Evolutionary conservation across 116 monocot species (phyloP).

Genomic region (Posidonia oceanica): DNA sequence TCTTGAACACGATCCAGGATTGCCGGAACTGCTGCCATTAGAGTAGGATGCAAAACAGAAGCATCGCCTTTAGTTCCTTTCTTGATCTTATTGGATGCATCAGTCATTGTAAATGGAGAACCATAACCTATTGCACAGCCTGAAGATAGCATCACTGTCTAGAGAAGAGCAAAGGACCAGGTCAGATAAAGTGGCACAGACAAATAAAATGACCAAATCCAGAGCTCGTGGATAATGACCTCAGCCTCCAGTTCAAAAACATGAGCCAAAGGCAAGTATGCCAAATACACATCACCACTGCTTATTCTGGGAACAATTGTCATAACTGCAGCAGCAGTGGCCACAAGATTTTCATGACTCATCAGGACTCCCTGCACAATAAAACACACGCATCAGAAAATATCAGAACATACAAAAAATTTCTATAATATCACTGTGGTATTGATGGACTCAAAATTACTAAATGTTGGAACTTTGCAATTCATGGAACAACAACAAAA

Average conservation of each 20-base stretch:
- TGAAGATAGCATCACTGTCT: conserved; percentile 34
- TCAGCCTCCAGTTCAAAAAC: conserved; percentile 57
- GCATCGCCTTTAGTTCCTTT: conserved; percentile 63
- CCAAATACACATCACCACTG: conserved; percentile 32
- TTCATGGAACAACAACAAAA: no score
- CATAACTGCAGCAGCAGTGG: conserved; percentile 35
- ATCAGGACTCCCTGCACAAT: conserved; percentile 48
- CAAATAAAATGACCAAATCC: background rate
- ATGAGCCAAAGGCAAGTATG: conserved; percentile 61
- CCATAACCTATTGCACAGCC: conserved; percentile 54
- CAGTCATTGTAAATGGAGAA: conserved; percentile 46
- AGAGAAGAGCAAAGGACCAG: background rate
- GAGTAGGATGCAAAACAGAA: conserved; percentile 39
- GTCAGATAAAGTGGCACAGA: background rate
- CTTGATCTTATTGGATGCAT: conserved; percentile 59
- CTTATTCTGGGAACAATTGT: conserved; percentile 30
- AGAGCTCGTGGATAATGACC: conserved; percentile 10
- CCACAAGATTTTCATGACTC: conserved; percentile 42
- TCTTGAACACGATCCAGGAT: conserved; percentile 56
- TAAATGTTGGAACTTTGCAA: no score
- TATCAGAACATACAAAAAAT: background rate
- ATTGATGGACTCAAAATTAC: no score
- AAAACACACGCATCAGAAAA: background rate
- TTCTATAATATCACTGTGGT: no score
- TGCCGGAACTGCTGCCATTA: conserved; percentile 50